Conservation (phyloP, 345 rosid species). For the Populus deltoides region DNA sequence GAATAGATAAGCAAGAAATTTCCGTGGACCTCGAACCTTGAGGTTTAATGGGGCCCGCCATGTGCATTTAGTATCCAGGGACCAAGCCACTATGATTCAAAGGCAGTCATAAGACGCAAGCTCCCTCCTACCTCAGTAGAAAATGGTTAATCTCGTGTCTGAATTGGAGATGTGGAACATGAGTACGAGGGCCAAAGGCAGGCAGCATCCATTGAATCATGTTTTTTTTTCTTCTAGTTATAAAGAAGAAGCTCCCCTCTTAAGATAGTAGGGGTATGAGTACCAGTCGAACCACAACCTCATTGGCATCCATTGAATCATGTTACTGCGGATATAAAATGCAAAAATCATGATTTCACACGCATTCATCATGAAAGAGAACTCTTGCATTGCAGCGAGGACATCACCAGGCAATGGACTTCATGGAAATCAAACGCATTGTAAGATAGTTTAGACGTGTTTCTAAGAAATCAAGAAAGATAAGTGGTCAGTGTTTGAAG, state of each 20-base stretch:
- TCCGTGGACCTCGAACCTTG: neutral
- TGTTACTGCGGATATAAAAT: neutral
- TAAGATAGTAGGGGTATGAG: no score
- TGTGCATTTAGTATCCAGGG: neutral
- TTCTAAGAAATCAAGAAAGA: neutral
- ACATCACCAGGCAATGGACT: no score
- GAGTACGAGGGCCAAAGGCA: neutral
- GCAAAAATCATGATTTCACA: neutral
- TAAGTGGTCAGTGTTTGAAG: neutral
- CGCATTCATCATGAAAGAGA: no score
- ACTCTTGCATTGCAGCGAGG: no score
- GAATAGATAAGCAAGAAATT: neutral
- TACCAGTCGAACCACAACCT: no score
- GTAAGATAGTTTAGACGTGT: no score
- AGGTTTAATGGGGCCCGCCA: constrained; percentile 9
- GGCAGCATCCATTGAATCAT: neutral
- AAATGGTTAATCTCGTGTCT: neutral
- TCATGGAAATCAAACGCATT: neutral
- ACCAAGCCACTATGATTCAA: neutral
- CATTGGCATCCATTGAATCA: neutral
- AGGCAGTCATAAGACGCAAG: neutral
- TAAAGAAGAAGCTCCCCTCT: no score
- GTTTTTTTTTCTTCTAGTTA: no score
- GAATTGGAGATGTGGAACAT: neutral
- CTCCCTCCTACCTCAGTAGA: neutral